Conservation (phyloP, 1,139 yeast species). For the Taphrina sp. region DNA sequence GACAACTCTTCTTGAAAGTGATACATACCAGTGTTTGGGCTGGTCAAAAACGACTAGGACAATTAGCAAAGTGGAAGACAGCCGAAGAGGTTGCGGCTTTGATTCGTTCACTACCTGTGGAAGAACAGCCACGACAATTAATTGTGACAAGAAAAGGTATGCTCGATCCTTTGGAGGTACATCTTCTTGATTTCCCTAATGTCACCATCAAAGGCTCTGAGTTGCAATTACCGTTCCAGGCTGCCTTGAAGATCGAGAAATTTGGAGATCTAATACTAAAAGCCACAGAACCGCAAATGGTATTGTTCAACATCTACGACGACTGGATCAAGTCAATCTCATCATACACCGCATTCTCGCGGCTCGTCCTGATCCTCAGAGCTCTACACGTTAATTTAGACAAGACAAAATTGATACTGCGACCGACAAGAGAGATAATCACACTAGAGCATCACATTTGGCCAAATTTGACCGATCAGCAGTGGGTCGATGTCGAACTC, state of each 20-base stretch:
- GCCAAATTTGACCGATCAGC: conserved; percentile 86
- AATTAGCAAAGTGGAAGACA: conserved; percentile 94
- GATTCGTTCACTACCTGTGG: conserved; percentile 81
- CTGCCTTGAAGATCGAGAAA: conserved; percentile 80
- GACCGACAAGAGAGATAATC: conserved; percentile 68
- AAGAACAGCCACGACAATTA: conserved; percentile 91
- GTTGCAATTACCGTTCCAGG: conserved; percentile 81
- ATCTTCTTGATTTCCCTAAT: conserved; percentile 94
- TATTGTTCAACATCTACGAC: conserved; percentile 83
- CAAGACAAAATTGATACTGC: conserved; percentile 67
- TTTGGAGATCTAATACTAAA: conserved; percentile 73
- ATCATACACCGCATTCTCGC: conserved; percentile 89
- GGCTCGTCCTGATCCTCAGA: conserved; percentile 74
- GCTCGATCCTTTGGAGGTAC: conserved; percentile 92
- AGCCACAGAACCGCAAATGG: conserved; percentile 93
- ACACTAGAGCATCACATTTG: conserved; percentile 83
- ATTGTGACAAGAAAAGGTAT: conserved; percentile 89
- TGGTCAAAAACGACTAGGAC: conserved; percentile 92
- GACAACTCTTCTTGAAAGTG: conserved; percentile 81
- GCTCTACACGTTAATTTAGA: conserved; percentile 78
- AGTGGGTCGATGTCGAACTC: conserved; percentile 88
- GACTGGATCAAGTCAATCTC: conserved; percentile 86
- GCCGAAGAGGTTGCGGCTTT: conserved; percentile 97
- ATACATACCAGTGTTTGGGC: conserved; percentile 97
- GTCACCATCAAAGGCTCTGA: conserved; percentile 87